A percentile compares a stretch with the other conserved stretches of the same genome.
Conservation (phyloP, 78 protist species). For the Isochrysis galbana region DNA sequence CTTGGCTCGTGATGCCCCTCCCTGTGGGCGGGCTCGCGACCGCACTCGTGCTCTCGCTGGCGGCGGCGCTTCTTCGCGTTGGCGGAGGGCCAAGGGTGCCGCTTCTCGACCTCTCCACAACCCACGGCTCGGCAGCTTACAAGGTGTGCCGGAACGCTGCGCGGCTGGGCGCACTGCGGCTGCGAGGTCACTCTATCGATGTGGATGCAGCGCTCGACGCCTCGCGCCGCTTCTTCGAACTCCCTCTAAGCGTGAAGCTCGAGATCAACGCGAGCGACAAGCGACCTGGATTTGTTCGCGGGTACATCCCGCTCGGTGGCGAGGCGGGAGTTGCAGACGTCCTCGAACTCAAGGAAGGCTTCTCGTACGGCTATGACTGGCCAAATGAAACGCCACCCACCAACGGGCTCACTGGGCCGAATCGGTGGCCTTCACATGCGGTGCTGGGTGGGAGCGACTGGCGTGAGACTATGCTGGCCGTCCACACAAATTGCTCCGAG, state of each 20-base stretch:
- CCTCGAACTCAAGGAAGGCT: conserved; percentile 20
- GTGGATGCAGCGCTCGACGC: not conserved
- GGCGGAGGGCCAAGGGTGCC: not conserved
- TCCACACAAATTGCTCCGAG: too few species aligned
- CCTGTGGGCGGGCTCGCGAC: too few species aligned
- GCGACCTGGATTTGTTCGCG: not conserved
- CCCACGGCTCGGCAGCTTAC: not conserved
- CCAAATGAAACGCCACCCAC: too few species aligned
- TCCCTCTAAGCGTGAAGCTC: not conserved
- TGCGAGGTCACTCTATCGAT: not conserved
- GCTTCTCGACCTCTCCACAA: not conserved
- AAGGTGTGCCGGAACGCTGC: not conserved
- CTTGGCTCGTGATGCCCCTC: too few species aligned
- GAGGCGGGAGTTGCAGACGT: not conserved
- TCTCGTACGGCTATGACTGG: not conserved
- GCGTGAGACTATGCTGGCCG: too few species aligned
- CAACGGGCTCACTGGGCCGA: not conserved
- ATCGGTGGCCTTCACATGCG: not conserved
- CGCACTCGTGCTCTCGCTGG: too few species aligned
- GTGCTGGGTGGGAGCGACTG: too few species aligned
- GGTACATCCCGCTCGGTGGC: not conserved
- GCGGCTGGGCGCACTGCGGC: not conserved
- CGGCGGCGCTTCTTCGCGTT: too few species aligned
- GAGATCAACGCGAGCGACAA: too few species aligned
- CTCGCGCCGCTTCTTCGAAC: not conserved